A percentile compares a stretch with the other conserved stretches of the same genome.
Evolutionary conservation across 2,329 filamentous ascomycete genomes (phyloP).

Genomic region (Alternaria sp.): DNA sequence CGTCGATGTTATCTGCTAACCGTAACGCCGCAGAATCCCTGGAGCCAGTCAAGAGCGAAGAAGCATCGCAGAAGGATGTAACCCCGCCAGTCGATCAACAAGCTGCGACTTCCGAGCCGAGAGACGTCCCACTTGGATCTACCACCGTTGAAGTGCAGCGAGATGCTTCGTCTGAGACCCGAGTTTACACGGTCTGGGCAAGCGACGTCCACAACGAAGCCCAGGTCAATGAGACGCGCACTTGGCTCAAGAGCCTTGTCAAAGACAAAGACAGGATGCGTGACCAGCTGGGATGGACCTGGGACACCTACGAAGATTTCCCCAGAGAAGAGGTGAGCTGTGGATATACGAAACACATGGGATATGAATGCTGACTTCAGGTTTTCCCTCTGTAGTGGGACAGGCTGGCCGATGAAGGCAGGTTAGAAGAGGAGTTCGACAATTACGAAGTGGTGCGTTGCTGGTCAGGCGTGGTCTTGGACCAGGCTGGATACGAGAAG

Average conservation of each 20-base stretch:
- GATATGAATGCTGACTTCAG: not conserved
- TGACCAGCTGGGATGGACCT: not conserved
- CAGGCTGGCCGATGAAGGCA: not conserved
- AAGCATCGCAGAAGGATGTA: not conserved
- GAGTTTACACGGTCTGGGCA: not conserved
- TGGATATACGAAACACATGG: not conserved
- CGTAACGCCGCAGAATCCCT: not conserved
- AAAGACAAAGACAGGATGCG: not conserved
- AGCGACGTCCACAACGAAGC: not conserved
- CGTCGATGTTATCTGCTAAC: not conserved
- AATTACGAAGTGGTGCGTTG: not conserved
- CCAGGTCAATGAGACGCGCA: not conserved
- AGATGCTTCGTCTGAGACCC: not conserved
- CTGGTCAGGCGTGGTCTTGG: not conserved
- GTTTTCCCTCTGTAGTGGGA: not conserved
- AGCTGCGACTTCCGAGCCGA: accelerated
- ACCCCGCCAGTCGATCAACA: not conserved
- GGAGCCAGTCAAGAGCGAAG: not conserved
- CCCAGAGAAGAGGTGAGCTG: not conserved
- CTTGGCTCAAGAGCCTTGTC: not conserved
- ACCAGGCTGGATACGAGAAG: not conserved
- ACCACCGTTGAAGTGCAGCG: not conserved
- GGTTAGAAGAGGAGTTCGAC: not conserved
- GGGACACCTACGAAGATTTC: not conserved
- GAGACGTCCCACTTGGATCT: not conserved